Evolutionary conservation across 1,284 basidiomycete species (phyloP), one percentile per base, ranked within the genome.

Genomic region (Schizophyllum amplum): DNA sequence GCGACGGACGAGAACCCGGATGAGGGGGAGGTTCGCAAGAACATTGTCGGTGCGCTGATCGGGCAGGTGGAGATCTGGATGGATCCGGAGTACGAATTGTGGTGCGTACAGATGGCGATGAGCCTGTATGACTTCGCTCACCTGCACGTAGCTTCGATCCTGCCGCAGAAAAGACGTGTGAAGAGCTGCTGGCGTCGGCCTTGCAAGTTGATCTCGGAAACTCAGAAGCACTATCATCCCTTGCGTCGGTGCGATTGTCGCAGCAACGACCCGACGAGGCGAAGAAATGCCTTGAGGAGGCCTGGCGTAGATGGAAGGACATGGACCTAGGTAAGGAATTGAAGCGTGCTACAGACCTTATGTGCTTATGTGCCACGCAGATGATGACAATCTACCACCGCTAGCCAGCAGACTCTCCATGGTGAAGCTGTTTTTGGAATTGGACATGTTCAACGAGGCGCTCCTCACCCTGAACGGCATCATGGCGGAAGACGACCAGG

Each of bases 31-130:
- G 71, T 87, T 51, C 83, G 79, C 67, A 79, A 75, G 56, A 92
- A 85, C 66, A 87, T 90, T 46, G 86, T 93, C 5, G 77, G 87
- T n/a, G 92, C 92, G 1, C 75, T 96, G 24, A 83, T 96, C 21
- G 90, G 90, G 17, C 95, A 96, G 82, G 90, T 96, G 17, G 94
- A 97, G 70, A 88, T 97, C 25, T 98, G 94, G 90, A 94, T 98
- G 87, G 92, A 94, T 65, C 87, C 87, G 24, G 78, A 79, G 1
- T 85, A 87, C 63, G 93, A 96, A 75, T 75, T 98, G 51, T 97
- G 94, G 94, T 91, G 65, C 58, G 84, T 75, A 20, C 4, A 23
- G 26, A 26, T 56, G 47, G 49, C 33, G 26, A 47, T 7, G 11
- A 9, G 47, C 27, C 26, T 55, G 26, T 56, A 23, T 55, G 55